Percentiles rank a stretch among this genome's conserved stretches.
phyloP scores from a whole-genome alignment of 129 eudicot genomes.

The Saussurea involucrata region DNA sequence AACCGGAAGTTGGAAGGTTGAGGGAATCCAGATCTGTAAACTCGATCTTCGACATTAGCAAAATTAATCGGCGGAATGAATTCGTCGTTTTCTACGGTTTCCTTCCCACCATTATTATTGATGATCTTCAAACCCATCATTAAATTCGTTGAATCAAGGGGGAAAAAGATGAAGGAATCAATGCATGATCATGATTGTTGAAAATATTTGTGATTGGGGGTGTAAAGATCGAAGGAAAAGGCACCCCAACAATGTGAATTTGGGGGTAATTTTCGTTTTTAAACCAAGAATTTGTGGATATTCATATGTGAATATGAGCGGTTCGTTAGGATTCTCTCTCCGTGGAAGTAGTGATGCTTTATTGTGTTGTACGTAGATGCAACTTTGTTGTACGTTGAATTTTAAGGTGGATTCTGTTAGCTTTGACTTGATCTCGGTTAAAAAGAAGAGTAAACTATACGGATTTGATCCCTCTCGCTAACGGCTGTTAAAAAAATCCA shows the following conservation, averaged over 20 bases:
- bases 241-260: slow-evolving; percentile 17
- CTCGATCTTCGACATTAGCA: slow-evolving; percentile 49
- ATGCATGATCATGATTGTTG: slow-evolving; percentile 30
- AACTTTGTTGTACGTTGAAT: background rate
- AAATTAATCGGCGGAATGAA: slow-evolving; percentile 50
- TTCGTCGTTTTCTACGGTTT: slow-evolving; percentile 9
- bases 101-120: slow-evolving; percentile 19
- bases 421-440: background rate
- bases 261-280: background rate
- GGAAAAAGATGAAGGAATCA: slow-evolving; percentile 12
- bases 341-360: slow-evolving; percentile 6
- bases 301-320: background rate
- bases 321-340: slow-evolving; percentile 24
- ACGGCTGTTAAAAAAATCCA: no score
- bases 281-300: background rate
- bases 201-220: slow-evolving; percentile 21
- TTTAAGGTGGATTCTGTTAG: background rate
- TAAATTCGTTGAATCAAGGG: slow-evolving; percentile 6
- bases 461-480: no score
- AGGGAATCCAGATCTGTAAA: slow-evolving; percentile 67
- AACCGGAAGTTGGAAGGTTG: slow-evolving; percentile 47
- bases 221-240: slow-evolving; percentile 28
- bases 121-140: slow-evolving; percentile 23
- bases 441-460: no score
- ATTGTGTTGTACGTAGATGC: background rate